phyloP scores from a whole-genome alignment of 768 basidiomycete genomes.

The Boletus insuetus region DNA sequence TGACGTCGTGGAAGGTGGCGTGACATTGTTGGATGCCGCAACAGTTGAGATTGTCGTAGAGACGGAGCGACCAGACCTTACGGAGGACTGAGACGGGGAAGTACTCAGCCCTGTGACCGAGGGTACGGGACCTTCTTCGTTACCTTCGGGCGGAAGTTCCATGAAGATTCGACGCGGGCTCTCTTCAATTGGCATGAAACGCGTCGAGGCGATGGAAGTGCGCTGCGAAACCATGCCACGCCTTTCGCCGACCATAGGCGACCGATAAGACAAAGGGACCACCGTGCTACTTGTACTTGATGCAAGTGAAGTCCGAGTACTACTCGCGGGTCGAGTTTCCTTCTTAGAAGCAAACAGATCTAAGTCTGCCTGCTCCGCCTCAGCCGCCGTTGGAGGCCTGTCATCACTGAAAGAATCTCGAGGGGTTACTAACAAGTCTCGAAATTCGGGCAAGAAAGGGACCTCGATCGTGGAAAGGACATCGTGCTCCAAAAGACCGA shows the following conservation, averaged over 20 bases:
- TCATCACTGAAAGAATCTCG: constrained; percentile 36
- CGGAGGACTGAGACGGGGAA: constrained; percentile 64
- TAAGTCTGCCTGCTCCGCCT: constrained; percentile 73
- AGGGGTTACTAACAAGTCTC: constrained; percentile 31
- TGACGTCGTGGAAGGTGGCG: constrained; percentile 29
- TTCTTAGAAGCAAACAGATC: constrained; percentile 59
- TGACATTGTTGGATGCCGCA: constrained; percentile 10
- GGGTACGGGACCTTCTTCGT: constrained; percentile 30
- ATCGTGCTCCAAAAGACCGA: constrained; percentile 88
- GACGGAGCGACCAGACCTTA: constrained; percentile 50
- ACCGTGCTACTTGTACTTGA: constrained; percentile 41
- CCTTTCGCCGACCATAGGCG: constrained; percentile 36
- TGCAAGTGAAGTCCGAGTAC: constrained; percentile 38
- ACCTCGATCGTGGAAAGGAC: constrained; percentile 87
- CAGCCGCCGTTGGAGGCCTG: constrained; percentile 42
- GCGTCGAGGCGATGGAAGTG: constrained; percentile 43
- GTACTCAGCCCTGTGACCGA: constrained; percentile 48
- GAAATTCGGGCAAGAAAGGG: constrained; percentile 61
- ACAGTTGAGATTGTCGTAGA: constrained; percentile 37
- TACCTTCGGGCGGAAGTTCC: constrained; percentile 50
- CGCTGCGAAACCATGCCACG: constrained; percentile 43
- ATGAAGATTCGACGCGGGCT: constrained; percentile 51
- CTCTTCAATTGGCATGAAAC: constrained; percentile 69
- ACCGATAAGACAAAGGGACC: constrained; percentile 35
- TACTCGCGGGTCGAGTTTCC: constrained; percentile 32